phyloP scores from a whole-genome alignment of 1,139 yeast genomes.

The Debaryomyces robertsiae region DNA sequence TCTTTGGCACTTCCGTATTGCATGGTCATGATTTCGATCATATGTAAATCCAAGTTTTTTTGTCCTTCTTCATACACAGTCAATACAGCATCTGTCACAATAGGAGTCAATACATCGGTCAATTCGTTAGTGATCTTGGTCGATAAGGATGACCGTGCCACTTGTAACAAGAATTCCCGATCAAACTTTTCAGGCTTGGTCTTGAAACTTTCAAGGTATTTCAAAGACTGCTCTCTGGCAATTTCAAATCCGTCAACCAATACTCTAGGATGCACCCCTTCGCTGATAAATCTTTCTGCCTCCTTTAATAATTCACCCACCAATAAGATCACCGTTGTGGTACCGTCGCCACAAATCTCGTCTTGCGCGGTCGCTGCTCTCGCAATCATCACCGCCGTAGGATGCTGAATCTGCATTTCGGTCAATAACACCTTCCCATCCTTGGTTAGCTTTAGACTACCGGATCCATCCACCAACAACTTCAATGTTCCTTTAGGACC shows the following conservation, averaged over 20 bases:
- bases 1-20: conserved; percentile 87
- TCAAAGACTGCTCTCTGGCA: conserved; percentile 76
- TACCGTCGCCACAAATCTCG: conserved; percentile 98
- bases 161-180: conserved; percentile 86
- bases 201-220: conserved; percentile 65
- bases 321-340: conserved; percentile 92
- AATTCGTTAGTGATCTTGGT: conserved; percentile 82
- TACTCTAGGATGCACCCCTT: conserved; percentile 95
- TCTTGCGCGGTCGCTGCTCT: conserved; percentile 99
- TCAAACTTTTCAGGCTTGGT: conserved; percentile 56
- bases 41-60: conserved; percentile 76
- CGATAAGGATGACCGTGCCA: conserved; percentile 84
- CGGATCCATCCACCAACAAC: conserved; percentile 96
- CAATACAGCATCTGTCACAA: conserved; percentile 94
- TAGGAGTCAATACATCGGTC: conserved; percentile 82
- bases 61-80: conserved; percentile 62
- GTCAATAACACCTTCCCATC: conserved; percentile 93
- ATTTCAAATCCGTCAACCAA: conserved; percentile 93
- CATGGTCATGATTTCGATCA: conserved; percentile 99
- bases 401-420: conserved; percentile 98
- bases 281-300: conserved; percentile 88
- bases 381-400: conserved; percentile 99
- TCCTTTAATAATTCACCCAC: conserved; percentile 95
- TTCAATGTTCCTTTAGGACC: conserved; percentile 98
- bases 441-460: conserved; percentile 90